A percentile compares a stretch with the other conserved stretches of the same genome.
phyloP scores from a whole-genome alignment of 1,284 basidiomycete genomes.

The Rhodotorula sp. region DNA sequence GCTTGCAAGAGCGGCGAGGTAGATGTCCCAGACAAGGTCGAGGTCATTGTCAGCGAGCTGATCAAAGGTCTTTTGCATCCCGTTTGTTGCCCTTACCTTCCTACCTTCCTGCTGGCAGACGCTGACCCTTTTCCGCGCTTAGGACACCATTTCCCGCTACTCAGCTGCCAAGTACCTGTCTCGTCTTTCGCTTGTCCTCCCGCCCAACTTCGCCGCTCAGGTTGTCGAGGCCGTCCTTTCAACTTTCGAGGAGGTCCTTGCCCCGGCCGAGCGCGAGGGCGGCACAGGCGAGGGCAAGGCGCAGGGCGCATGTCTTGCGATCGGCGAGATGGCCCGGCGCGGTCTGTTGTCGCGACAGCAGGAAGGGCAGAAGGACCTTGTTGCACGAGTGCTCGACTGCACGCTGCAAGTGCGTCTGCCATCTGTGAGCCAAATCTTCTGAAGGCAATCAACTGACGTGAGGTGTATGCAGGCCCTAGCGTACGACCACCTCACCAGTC shows the following conservation, averaged over 20 bases:
- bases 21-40: slow-evolving; percentile 78
- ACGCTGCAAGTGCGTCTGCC: slow-evolving; percentile 9
- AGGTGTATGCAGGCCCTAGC: slow-evolving; percentile 69
- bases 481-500: slow-evolving; percentile 88
- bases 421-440: background rate
- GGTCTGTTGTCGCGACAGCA: slow-evolving; percentile 57
- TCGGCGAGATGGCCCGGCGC: slow-evolving; percentile 89
- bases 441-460: background rate
- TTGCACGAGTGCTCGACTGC: slow-evolving; percentile 30
- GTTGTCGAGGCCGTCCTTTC: slow-evolving; percentile 75
- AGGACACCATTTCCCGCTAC: slow-evolving; percentile 96
- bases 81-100: slow-evolving; percentile 48
- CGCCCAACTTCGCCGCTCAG: slow-evolving; percentile 71
- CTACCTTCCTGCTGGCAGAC: background rate
- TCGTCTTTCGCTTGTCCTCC: slow-evolving; percentile 77
- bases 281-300: slow-evolving; percentile 69
- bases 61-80: slow-evolving; percentile 78
- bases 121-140: background rate
- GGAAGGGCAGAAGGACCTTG: slow-evolving; percentile 39
- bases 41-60: slow-evolving; percentile 71
- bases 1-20: slow-evolving; percentile 47
- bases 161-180: slow-evolving; percentile 92
- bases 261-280: slow-evolving; percentile 63
- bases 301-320: slow-evolving; percentile 91
- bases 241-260: slow-evolving; percentile 62